Evolutionary conservation across 345 rosid species (phyloP).

Genomic region (Brassica incana): DNA sequence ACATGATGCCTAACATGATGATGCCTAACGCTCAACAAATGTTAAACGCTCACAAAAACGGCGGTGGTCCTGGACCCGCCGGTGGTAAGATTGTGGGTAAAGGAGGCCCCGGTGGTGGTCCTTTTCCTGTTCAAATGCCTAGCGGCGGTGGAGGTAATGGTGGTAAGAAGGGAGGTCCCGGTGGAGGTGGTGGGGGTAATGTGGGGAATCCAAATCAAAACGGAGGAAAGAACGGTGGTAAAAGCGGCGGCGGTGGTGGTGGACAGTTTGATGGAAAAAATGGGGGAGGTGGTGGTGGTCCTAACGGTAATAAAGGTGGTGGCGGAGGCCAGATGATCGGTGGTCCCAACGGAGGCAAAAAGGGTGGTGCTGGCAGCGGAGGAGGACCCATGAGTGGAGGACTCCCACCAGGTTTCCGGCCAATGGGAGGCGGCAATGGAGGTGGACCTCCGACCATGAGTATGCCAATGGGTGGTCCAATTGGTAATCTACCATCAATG

Average conservation of each 20-base stretch:
- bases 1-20: constrained; percentile 52
- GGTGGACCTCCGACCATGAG: constrained; percentile 43
- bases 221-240: constrained; percentile 53
- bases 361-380: constrained; percentile 45
- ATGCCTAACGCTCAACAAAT: constrained; percentile 60
- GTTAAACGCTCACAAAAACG: constrained; percentile 56
- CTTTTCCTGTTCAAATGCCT: constrained; percentile 45
- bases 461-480: constrained; percentile 51
- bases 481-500: constrained; percentile 39
- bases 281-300: constrained; percentile 47
- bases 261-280: constrained; percentile 38
- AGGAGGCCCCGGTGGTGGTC: constrained; percentile 33
- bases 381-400: constrained; percentile 46
- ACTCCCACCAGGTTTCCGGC: constrained; percentile 34
- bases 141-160: constrained; percentile 51
- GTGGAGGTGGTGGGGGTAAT: constrained; percentile 43
- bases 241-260: constrained; percentile 49
- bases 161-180: constrained; percentile 50
- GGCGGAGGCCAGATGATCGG: constrained; percentile 52
- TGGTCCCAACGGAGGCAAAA: constrained; percentile 48
- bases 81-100: constrained; percentile 53
- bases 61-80: constrained; percentile 45
- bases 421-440: constrained; percentile 41
- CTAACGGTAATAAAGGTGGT: constrained; percentile 40
- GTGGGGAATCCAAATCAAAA: constrained; percentile 48